Conservation (phyloP, 768 basidiomycete genomes). For the Melanogaster broomeanus region DNA sequence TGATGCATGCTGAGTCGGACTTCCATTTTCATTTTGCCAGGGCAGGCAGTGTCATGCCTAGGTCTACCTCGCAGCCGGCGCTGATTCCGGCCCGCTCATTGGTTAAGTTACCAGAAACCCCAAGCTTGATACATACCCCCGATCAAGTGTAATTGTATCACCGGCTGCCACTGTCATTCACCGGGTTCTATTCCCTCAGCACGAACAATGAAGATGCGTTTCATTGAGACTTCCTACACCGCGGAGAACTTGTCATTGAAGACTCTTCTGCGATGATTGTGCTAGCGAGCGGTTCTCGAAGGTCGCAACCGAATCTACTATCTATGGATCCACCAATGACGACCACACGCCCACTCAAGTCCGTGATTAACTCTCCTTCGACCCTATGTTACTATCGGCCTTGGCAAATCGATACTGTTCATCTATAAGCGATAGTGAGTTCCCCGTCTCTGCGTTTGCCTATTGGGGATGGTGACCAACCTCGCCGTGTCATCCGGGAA, state of each 20-base stretch:
- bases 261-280: neutral
- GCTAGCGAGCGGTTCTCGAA: neutral
- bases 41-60: neutral
- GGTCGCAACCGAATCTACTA: no score
- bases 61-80: neutral
- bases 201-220: neutral
- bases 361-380: neutral
- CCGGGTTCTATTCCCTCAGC: neutral
- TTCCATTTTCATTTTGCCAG: neutral
- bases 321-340: no score
- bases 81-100: neutral
- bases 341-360: neutral
- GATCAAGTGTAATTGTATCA: neutral
- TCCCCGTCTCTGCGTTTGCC: constrained; percentile 23
- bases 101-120: neutral
- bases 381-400: constrained; percentile 11
- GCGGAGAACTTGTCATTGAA: neutral
- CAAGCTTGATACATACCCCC: neutral
- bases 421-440: constrained; percentile 5
- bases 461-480: constrained; percentile 8
- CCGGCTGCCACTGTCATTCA: neutral
- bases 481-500: constrained; percentile 10
- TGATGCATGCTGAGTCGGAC: no score
- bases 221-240: neutral
- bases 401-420: neutral